Evolutionary conservation across 2,329 filamentous ascomycete species (phyloP).

Genomic region (Chaetoscypha palmicola): DNA sequence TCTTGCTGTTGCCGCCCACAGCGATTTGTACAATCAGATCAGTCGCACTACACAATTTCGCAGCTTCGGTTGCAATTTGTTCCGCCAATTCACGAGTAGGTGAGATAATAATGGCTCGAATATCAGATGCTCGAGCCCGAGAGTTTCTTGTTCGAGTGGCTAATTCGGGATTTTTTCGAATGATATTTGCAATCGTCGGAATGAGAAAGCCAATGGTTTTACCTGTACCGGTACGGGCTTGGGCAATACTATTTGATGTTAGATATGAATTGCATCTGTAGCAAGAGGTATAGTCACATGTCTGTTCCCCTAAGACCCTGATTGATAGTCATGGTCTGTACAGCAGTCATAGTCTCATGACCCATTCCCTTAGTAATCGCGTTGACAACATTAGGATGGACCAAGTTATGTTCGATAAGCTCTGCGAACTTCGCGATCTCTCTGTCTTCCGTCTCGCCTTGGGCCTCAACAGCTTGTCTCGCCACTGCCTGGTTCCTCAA

Average conservation of each 20-base stretch:
- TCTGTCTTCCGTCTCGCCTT: slow-evolving; percentile 2
- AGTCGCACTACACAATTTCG: slow-evolving; percentile 29
- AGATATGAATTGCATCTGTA: slow-evolving; percentile 3
- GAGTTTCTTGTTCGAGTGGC: slow-evolving; percentile 33
- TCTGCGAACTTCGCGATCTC: slow-evolving; percentile 29
- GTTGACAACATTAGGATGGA: slow-evolving; percentile 28
- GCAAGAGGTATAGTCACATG: slow-evolving; percentile 25
- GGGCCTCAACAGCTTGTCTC: slow-evolving; percentile 2
- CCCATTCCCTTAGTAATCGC: slow-evolving; percentile 65
- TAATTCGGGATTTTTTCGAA: slow-evolving; percentile 54
- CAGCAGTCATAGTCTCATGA: slow-evolving; percentile 82
- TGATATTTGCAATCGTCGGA: slow-evolving; percentile 73
- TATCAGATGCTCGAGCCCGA: slow-evolving; percentile 46
- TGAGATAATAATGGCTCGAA: slow-evolving; percentile 67
- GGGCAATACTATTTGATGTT: slow-evolving; percentile 60
- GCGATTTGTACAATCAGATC: slow-evolving; percentile 58
- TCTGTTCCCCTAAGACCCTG: slow-evolving; percentile 60
- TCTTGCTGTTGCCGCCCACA: slow-evolving; percentile 83
- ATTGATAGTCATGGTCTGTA: slow-evolving; percentile 78
- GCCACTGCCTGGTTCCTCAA: slow-evolving; percentile 15
- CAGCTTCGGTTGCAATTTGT: slow-evolving; percentile 75
- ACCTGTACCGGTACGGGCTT: slow-evolving; percentile 94
- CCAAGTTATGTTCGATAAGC: slow-evolving; percentile 25
- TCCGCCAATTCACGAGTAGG: slow-evolving; percentile 77
- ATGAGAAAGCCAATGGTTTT: slow-evolving; percentile 94